phyloP scores from a whole-genome alignment of 257 asterid species.

The Fraxinus anomala region DNA sequence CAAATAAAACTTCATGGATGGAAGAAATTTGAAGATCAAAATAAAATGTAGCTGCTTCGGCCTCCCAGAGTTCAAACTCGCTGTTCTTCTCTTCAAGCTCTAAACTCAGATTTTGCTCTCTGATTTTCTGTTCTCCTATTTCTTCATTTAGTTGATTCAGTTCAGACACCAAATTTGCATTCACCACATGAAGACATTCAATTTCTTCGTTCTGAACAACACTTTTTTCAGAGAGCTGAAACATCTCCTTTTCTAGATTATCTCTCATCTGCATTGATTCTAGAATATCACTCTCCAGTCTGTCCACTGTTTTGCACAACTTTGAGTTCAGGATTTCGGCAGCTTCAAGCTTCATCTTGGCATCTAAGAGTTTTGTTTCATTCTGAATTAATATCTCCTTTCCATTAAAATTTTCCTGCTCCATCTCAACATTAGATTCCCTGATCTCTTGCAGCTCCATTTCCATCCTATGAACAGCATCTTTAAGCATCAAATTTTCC shows the following conservation, averaged over 20 bases:
- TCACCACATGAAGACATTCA: constrained; percentile 50
- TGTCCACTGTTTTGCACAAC: constrained; percentile 45
- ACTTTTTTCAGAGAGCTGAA: constrained; percentile 50
- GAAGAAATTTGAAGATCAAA: constrained; percentile 87
- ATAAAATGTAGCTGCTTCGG: constrained; percentile 75
- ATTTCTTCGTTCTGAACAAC: constrained; percentile 56
- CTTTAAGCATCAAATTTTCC: constrained; percentile 57
- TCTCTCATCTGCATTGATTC: constrained; percentile 45
- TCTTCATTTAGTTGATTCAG: constrained; percentile 54
- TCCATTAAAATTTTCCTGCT: constrained; percentile 41
- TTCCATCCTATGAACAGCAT: constrained; percentile 58
- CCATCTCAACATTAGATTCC: constrained; percentile 48
- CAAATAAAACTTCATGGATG: constrained; percentile 58
- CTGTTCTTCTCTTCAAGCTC: constrained; percentile 60
- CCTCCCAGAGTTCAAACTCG: constrained; percentile 79
- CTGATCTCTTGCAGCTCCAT: constrained; percentile 48
- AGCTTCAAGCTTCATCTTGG: constrained; percentile 57
- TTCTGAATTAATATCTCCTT: constrained; percentile 42
- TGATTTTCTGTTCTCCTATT: constrained; percentile 53
- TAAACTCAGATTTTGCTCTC: constrained; percentile 55
- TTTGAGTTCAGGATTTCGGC: constrained; percentile 54
- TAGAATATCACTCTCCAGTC: constrained; percentile 48
- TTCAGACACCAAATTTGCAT: constrained; percentile 55
- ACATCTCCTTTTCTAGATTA: constrained; percentile 49
- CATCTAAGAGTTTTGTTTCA: constrained; percentile 56